Evolutionary conservation across 768 basidiomycete species (phyloP).

Genomic region (Polyporus arcularius): DNA sequence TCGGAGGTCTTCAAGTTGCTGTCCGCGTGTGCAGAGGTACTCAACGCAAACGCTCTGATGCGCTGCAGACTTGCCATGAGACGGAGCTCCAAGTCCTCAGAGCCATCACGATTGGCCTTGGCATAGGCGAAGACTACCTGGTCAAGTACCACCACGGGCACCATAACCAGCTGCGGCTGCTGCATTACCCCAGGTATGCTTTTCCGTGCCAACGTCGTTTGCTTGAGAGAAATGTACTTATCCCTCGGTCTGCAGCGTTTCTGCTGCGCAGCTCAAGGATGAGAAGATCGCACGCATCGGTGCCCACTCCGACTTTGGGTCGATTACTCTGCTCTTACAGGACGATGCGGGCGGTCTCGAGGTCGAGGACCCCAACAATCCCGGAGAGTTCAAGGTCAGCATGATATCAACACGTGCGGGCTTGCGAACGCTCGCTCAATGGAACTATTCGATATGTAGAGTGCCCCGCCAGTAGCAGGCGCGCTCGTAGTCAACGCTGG

Average conservation of each 20-base stretch:
- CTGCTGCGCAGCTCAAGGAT: conserved; percentile 33
- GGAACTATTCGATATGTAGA: conserved; percentile 7
- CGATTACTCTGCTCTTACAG: conserved; percentile 60
- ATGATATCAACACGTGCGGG: background rate
- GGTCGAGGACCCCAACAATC: conserved; percentile 52
- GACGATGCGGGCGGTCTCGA: conserved; percentile 64
- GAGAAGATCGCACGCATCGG: conserved; percentile 46
- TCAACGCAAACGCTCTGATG: too few species aligned
- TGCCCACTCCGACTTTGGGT: conserved; percentile 57
- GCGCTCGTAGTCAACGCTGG: conserved; percentile 54
- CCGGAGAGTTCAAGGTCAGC: conserved; percentile 41
- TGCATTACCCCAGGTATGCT: conserved; percentile 50
- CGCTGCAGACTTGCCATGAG: conserved; percentile 40
- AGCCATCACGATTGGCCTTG: conserved; percentile 51
- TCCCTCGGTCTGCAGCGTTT: conserved; percentile 28
- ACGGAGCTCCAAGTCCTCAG: conserved; percentile 47
- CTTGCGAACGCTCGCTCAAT: background rate
- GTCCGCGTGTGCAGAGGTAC: background rate
- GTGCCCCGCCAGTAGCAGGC: conserved; percentile 45
- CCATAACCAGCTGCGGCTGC: conserved; percentile 57
- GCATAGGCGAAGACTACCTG: conserved; percentile 48
- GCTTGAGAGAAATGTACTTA: background rate
- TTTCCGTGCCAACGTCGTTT: background rate
- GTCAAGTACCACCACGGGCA: conserved; percentile 40
- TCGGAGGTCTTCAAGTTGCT: background rate